Conservation (phyloP, 2,329 filamentous ascomycete genomes). For the Botryotinia convoluta region DNA sequence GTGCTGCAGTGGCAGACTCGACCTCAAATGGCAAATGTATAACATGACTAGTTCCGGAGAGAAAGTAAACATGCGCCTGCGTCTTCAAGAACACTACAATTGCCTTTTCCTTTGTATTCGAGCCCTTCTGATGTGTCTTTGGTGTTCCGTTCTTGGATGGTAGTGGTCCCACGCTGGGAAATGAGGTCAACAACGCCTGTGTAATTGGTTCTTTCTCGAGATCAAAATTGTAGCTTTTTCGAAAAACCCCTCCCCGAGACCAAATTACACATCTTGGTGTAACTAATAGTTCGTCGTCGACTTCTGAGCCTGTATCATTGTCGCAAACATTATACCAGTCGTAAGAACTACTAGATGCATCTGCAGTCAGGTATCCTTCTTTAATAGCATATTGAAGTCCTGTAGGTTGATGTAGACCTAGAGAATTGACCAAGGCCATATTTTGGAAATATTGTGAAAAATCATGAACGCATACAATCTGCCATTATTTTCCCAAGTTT, state of each 20-base stretch:
- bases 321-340: constrained; percentile 67
- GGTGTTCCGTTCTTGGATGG: constrained; percentile 28
- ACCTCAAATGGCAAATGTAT: constrained; percentile 94
- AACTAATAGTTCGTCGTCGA: constrained; percentile 39
- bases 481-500: constrained; percentile 8
- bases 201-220: constrained; percentile 81
- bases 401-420: constrained; percentile 86
- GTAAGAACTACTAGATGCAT: constrained; percentile 66
- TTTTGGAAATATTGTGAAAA: constrained; percentile 22
- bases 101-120: constrained; percentile 53
- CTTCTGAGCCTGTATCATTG: constrained; percentile 38
- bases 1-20: constrained; percentile 78
- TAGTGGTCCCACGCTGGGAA: constrained; percentile 49
- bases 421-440: constrained; percentile 89
- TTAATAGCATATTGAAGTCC: constrained; percentile 79
- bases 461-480: constrained; percentile 25
- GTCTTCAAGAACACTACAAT: constrained; percentile 89
- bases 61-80: constrained; percentile 89
- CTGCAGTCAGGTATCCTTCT: constrained; percentile 70
- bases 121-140: constrained; percentile 33
- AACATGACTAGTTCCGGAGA: constrained; percentile 82
- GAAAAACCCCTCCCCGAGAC: constrained; percentile 81
- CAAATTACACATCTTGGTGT: constrained; percentile 54
- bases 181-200: constrained; percentile 84
- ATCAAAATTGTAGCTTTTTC: constrained; percentile 82